Evolutionary conservation across 495 filamentous ascomycete species (phyloP).

Genomic region (Chaetomium cochliodes): DNA sequence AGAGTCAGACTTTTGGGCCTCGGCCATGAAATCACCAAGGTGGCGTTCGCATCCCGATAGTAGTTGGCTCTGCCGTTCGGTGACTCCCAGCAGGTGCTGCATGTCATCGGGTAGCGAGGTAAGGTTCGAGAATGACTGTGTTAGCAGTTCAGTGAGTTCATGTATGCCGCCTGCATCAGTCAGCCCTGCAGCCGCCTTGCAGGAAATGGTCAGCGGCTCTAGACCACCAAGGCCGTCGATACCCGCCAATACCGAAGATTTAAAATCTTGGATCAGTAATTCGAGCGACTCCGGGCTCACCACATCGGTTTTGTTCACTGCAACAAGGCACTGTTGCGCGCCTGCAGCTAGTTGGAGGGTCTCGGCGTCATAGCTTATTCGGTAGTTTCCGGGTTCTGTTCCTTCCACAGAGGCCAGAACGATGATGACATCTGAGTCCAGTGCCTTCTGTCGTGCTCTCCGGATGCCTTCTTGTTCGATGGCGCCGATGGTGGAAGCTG

Average conservation of each 20-base stretch:
- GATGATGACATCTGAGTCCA: constrained; percentile 82
- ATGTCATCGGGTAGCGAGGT: constrained; percentile 59
- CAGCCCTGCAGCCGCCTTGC: constrained; percentile 45
- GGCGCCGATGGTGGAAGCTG: constrained; percentile 55
- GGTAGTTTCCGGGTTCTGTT: constrained; percentile 33
- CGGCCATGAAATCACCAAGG: constrained; percentile 66
- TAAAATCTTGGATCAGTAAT: constrained; percentile 36
- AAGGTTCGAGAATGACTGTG: constrained; percentile 66
- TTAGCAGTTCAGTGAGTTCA: constrained; percentile 63
- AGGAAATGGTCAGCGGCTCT: constrained; percentile 62
- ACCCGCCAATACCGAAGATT: constrained; percentile 33
- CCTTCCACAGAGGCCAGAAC: constrained; percentile 71
- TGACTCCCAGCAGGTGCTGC: constrained; percentile 85
- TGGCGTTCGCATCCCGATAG: constrained; percentile 67
- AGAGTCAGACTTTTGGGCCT: constrained; percentile 31
- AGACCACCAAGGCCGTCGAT: constrained; percentile 31
- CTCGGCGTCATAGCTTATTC: constrained; percentile 49
- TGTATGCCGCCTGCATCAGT: constrained; percentile 67
- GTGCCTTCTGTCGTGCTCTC: constrained; percentile 74
- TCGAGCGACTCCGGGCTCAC: constrained; percentile 37
- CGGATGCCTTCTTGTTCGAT: constrained; percentile 90
- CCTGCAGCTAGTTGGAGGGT: constrained; percentile 49
- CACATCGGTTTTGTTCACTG: constrained; percentile 80
- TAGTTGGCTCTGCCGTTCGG: constrained; percentile 81
- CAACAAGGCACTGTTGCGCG: constrained; percentile 64